These are phyloP conservation scores for Tetrastigma voinierianum DNA, from an alignment of 164 flowering plant genomes.

Conservation along the genomic window DNA sequence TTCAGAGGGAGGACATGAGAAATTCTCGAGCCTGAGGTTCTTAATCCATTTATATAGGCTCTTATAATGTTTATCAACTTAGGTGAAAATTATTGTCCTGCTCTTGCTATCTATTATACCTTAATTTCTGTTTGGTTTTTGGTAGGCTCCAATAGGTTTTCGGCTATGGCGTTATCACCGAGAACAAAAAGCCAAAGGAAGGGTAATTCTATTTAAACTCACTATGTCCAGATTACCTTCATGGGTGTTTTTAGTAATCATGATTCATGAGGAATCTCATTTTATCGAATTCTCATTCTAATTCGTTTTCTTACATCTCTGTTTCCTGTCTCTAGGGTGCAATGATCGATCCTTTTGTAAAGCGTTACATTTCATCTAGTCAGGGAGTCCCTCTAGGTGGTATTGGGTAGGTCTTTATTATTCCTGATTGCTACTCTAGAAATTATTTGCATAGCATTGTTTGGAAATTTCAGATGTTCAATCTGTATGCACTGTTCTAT, in stretches of 20 bases:
- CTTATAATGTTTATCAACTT: background rate
- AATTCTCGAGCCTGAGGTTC: background rate
- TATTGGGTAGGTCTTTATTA: conserved; percentile 57
- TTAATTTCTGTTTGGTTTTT: conserved; percentile 10
- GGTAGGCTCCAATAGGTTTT: conserved; percentile 73
- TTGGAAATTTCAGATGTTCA: no score
- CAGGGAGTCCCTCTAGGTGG: conserved; percentile 92
- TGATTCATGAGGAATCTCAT: background rate
- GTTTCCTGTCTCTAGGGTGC: conserved; percentile 34
- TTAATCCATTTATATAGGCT: background rate
- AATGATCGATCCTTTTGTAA: conserved; percentile 54
- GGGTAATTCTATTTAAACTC: conserved; percentile 30
- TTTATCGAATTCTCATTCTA: background rate
- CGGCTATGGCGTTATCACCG: conserved; percentile 51
- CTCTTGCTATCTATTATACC: background rate
- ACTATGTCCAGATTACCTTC: background rate
- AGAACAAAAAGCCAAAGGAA: conserved; percentile 57
- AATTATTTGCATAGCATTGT: background rate
- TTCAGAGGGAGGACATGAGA: no score
- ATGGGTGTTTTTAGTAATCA: no score
- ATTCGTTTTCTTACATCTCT: background rate
- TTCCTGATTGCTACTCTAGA: background rate
- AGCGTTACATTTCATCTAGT: conserved; percentile 42
- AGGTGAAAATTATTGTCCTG: background rate
- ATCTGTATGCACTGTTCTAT: no score